phyloP scores from a whole-genome alignment of 1,284 basidiomycete genomes.

The Trametes hirsuta region DNA sequence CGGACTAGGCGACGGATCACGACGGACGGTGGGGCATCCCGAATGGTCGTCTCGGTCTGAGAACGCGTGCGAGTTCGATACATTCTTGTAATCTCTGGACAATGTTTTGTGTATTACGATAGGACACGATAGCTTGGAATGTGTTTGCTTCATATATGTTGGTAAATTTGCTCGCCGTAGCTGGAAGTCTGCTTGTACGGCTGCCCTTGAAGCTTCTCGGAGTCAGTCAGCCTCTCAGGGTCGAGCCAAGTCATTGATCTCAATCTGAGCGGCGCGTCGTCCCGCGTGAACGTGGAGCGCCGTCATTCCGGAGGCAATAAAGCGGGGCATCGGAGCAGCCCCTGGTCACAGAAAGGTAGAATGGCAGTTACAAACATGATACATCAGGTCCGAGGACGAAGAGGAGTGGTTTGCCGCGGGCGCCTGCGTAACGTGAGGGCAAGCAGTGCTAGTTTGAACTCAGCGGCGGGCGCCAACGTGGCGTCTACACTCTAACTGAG shows the following conservation, averaged over 20 bases:
- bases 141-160: background rate
- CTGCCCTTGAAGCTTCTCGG: background rate
- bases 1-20: conserved; percentile 65
- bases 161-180: background rate
- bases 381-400: background rate
- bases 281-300: background rate
- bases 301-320: background rate
- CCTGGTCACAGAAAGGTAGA: background rate
- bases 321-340: background rate
- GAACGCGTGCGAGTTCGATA: background rate
- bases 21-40: conserved; percentile 63
- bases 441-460: background rate
- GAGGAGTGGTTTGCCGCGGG: background rate
- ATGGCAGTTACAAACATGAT: background rate
- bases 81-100: too few species aligned
- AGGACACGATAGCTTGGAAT: too few species aligned
- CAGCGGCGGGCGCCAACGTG: background rate
- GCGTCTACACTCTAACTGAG: conserved; percentile 10
- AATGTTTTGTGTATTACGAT: too few species aligned
- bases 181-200: too few species aligned
- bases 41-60: conserved; percentile 46
- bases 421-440: background rate
- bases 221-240: background rate
- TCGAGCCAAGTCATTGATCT: too few species aligned
- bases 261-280: too few species aligned